Evolutionary conservation across 352 stramenopile species (phyloP).

Genomic region (Blastocystis sp.): DNA sequence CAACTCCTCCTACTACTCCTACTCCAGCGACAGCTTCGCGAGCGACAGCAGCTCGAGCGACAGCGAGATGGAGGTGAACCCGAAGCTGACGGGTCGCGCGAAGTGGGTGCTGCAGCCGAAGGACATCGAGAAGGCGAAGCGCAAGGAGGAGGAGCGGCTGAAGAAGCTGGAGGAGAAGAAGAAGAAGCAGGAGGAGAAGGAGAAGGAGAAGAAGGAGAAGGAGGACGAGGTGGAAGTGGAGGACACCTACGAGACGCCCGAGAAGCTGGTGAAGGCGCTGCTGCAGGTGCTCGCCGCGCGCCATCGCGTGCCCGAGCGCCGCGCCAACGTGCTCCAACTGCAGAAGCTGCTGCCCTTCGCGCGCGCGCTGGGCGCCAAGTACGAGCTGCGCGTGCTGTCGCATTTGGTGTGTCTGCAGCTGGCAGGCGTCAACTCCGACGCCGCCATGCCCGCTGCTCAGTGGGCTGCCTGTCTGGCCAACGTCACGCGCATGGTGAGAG

Average conservation of each 20-base stretch:
- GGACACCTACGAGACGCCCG: conserved; percentile 53
- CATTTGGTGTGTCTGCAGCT: not conserved
- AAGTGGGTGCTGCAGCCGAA: conserved; percentile 63
- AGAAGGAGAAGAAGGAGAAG: conserved; percentile 47
- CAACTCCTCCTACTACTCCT: not conserved
- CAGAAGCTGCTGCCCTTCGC: conserved; percentile 28
- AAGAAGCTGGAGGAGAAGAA: conserved; percentile 51
- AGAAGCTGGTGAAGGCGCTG: conserved; percentile 31
- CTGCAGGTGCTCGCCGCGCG: not conserved
- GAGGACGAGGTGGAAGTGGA: not conserved
- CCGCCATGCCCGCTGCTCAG: not conserved
- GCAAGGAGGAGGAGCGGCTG: conserved; percentile 14
- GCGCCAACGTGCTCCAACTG: not conserved
- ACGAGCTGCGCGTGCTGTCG: conserved; percentile 53
- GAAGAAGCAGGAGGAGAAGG: conserved; percentile 45
- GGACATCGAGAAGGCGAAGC: conserved; percentile 21
- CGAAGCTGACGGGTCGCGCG: conserved; percentile 51
- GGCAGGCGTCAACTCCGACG: not conserved
- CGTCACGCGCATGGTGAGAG: not conserved
- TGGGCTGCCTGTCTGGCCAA: not conserved
- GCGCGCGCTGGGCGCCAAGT: conserved; percentile 17
- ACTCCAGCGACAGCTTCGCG: conserved; percentile 37
- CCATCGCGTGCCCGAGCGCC: not conserved
- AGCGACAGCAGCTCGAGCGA: conserved; percentile 40
- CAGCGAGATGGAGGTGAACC: conserved; percentile 53